Evolutionary conservation across 371 early-diverging fungal genomes (phyloP).

Genomic region (Mucor velutinosus): DNA sequence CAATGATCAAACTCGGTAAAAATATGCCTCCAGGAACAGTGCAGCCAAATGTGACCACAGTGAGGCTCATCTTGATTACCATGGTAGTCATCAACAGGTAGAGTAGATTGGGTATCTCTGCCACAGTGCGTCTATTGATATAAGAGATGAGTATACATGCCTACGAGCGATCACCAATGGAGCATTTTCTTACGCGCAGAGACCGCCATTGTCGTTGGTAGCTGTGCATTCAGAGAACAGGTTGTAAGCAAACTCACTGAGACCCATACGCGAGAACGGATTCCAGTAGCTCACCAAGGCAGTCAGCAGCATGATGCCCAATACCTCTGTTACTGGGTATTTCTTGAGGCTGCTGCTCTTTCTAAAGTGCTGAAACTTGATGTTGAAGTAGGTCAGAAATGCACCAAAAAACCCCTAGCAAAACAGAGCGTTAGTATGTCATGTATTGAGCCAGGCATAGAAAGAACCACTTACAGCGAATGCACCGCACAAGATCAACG

Average conservation of each 20-base stretch:
- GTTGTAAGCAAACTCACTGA: constrained; percentile 76
- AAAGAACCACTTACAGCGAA: constrained; percentile 67
- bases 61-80: constrained; percentile 66
- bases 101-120: constrained; percentile 46
- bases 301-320: constrained; percentile 72
- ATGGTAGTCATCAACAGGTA: constrained; percentile 65
- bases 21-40: constrained; percentile 92
- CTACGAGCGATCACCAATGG: not conserved
- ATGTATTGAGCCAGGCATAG: not conserved
- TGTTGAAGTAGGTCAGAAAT: constrained; percentile 71
- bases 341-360: constrained; percentile 52
- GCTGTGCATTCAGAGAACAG: constrained; percentile 83
- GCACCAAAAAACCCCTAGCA: constrained; percentile 87
- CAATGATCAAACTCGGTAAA: constrained; percentile 90
- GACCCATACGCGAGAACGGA: constrained; percentile 71
- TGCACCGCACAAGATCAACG: constrained; percentile 79
- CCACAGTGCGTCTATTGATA: constrained; percentile 22
- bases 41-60: constrained; percentile 81
- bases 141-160: not conserved
- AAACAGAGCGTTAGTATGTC: not conserved
- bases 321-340: constrained; percentile 72
- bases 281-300: constrained; percentile 76
- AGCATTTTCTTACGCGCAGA: constrained; percentile 60
- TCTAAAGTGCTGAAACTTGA: constrained; percentile 66
- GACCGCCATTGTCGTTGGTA: constrained; percentile 58